A percentile compares a stretch with the other conserved stretches of the same genome.
Conservation (phyloP, 140 eudicot genomes). For the Flaveria floridana region DNA sequence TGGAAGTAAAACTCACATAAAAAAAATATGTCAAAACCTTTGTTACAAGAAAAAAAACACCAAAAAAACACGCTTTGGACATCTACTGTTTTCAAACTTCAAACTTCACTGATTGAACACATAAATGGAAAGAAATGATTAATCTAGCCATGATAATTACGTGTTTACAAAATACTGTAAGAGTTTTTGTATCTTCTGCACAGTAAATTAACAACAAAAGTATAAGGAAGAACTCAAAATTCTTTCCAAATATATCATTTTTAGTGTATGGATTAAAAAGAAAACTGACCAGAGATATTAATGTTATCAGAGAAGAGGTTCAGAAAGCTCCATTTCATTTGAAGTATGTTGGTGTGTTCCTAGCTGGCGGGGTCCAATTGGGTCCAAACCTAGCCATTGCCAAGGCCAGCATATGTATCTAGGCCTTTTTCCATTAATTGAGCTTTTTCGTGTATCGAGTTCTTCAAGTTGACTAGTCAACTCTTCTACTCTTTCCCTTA, state of each 20-base stretch:
- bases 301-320: conserved; percentile 63
- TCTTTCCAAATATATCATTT: background rate
- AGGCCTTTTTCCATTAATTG: conserved; percentile 45
- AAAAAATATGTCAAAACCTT: conserved; percentile 5
- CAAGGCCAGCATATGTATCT: conserved; percentile 97
- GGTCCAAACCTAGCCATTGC: conserved; percentile 91
- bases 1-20: background rate
- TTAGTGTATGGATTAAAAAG: conserved; percentile 24
- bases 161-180: background rate
- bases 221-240: background rate
- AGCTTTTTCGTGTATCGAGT: conserved; percentile 52
- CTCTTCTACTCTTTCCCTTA: conserved; percentile 86
- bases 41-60: conserved; percentile 8
- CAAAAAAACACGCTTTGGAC: background rate
- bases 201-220: conserved; percentile 17
- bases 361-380: conserved; percentile 49
- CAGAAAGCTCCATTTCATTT: conserved; percentile 95
- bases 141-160: background rate
- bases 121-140: background rate
- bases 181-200: conserved; percentile 15
- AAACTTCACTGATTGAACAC: background rate
- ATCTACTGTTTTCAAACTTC: background rate
- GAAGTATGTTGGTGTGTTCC: conserved; percentile 44
- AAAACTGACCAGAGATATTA: background rate
- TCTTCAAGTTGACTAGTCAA: conserved; percentile 74